These are phyloP conservation scores for Papiliotrema terrestris DNA, from an alignment of 1,284 basidiomycete species.

Conservation along the genomic window DNA sequence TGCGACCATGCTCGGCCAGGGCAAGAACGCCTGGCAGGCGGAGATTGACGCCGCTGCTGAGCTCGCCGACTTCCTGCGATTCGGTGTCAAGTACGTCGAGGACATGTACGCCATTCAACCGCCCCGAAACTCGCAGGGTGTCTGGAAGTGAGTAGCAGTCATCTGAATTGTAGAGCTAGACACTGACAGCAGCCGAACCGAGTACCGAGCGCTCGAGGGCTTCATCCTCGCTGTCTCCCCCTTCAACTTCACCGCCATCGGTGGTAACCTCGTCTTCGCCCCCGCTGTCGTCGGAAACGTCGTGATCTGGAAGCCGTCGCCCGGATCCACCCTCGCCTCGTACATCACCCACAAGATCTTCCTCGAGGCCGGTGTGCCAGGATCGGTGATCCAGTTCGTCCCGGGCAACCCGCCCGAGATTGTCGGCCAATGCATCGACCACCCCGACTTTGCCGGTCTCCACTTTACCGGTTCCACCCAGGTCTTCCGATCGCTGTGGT, in stretches of 20 bases:
- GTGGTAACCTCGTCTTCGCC: conserved; percentile 78
- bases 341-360: conserved; percentile 91
- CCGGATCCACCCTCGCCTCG: conserved; percentile 90
- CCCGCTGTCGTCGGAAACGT: conserved; percentile 95
- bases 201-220: conserved; percentile 94
- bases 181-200: conserved; percentile 64
- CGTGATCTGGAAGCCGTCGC: conserved; percentile 96
- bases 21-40: conserved; percentile 99
- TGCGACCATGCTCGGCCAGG: conserved; percentile 96
- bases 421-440: conserved; percentile 73
- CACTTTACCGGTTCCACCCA: conserved; percentile 97
- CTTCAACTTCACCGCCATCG: conserved; percentile 98
- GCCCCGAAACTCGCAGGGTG: conserved; percentile 73
- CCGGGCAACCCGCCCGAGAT: conserved; percentile 80
- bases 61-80: conserved; percentile 92
- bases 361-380: conserved; percentile 87
- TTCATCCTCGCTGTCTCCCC: conserved; percentile 97
- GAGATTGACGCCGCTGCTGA: conserved; percentile 99
- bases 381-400: conserved; percentile 95
- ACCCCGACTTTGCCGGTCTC: conserved; percentile 78
- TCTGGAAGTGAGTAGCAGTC: conserved; percentile 78
- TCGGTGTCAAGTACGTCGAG: conserved; percentile 94
- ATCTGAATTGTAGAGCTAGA: neutral
- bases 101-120: conserved; percentile 91
- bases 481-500: conserved; percentile 94